Conservation (phyloP, 305 asterid genomes). For the Lippia alba region DNA sequence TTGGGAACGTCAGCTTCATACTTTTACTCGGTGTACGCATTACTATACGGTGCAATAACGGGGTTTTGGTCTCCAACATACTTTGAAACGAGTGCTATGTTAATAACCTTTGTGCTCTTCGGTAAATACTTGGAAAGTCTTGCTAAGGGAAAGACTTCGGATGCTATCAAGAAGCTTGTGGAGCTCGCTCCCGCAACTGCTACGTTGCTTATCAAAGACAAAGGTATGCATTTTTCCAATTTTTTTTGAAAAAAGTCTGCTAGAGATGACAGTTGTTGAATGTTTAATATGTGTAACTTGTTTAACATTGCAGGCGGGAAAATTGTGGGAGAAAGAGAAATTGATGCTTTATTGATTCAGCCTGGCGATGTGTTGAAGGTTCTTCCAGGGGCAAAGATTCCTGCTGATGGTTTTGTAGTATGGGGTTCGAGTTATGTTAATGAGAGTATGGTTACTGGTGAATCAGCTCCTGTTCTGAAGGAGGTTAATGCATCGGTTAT, state of each 20-base stretch:
- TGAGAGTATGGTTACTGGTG: slow-evolving; percentile 82
- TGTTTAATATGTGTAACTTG: background rate
- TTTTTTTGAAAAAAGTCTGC: too few relatives aligned
- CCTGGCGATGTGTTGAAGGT: slow-evolving; percentile 72
- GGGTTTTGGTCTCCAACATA: slow-evolving; percentile 78
- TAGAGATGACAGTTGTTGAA: background rate
- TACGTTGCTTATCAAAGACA: slow-evolving; percentile 54
- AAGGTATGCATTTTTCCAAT: slow-evolving; percentile 41
- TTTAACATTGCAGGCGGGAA: slow-evolving; percentile 55
- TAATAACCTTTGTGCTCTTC: slow-evolving; percentile 68
- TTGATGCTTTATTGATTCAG: slow-evolving; percentile 68
- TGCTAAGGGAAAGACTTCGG: slow-evolving; percentile 79
- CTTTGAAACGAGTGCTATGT: slow-evolving; percentile 81
- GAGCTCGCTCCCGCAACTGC: slow-evolving; percentile 78
- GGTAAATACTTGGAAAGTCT: slow-evolving; percentile 73
- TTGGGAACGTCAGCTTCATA: slow-evolving; percentile 76
- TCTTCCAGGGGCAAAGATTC: slow-evolving; percentile 72
- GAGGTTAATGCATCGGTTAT: slow-evolving; percentile 56
- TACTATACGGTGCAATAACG: slow-evolving; percentile 66
- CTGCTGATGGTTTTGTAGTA: slow-evolving; percentile 66
- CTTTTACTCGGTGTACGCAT: slow-evolving; percentile 66
- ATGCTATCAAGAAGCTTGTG: slow-evolving; percentile 70
- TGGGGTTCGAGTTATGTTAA: slow-evolving; percentile 79
- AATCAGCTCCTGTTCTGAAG: slow-evolving; percentile 59
- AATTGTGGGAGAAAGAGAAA: slow-evolving; percentile 61